Conservation (phyloP, 169 alveolate species). For the Plasmodium sp. region DNA sequence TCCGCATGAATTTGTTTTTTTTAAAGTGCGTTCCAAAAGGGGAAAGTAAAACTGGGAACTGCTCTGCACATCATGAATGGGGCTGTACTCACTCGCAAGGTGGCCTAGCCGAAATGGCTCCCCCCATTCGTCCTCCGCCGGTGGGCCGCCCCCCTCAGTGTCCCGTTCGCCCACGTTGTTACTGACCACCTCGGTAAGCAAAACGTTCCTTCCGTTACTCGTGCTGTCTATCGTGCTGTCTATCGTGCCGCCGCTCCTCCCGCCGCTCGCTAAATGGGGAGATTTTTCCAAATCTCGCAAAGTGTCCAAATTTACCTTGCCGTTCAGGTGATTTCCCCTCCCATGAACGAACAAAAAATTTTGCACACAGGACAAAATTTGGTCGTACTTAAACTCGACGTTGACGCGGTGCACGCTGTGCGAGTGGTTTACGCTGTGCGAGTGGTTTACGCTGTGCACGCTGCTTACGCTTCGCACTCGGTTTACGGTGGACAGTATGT, state of each 20-base stretch:
- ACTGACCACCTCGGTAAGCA: background rate
- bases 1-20: background rate
- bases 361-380: slow-evolving; percentile 26
- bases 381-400: slow-evolving; percentile 49
- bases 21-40: background rate
- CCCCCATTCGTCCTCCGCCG: background rate
- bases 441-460: background rate
- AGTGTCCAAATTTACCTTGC: background rate
- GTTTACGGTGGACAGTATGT: slow-evolving; percentile 1
- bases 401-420: background rate
- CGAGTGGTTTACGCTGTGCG: background rate
- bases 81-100: background rate
- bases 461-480: background rate
- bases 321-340: background rate
- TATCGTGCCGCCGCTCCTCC: background rate
- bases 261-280: background rate
- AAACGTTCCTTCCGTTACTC: background rate
- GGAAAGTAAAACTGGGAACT: background rate
- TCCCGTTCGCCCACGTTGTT: background rate
- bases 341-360: slow-evolving; percentile 25
- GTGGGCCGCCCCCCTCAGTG: background rate
- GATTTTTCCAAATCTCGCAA: background rate
- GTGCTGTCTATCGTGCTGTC: background rate
- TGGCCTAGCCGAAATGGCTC: background rate
- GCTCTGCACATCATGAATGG: background rate